Evolutionary conservation across 352 stramenopile genomes (phyloP).

Genomic region (Globisporangium recalcitrans): DNA sequence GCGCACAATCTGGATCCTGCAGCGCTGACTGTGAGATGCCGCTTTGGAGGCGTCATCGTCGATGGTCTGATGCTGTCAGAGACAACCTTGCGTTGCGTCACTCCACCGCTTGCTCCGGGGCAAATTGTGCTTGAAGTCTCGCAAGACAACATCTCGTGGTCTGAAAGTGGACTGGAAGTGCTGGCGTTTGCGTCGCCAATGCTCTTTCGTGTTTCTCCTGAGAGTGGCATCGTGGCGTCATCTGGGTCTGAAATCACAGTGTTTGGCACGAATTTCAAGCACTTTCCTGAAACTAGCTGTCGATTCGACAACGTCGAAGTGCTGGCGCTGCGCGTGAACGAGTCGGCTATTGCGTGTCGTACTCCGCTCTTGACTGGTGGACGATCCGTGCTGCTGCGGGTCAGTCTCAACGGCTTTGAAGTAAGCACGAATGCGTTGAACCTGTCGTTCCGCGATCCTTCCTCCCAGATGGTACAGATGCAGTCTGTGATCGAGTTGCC

Average conservation of each 20-base stretch:
- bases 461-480: slow-evolving; percentile 7
- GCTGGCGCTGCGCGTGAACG: slow-evolving; percentile 23
- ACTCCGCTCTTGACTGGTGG: slow-evolving; percentile 15
- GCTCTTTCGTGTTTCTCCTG: slow-evolving; percentile 25
- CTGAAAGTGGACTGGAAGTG: slow-evolving; percentile 22
- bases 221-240: slow-evolving; percentile 3
- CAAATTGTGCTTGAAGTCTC: slow-evolving; percentile 19
- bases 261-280: slow-evolving; percentile 36
- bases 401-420: slow-evolving; percentile 44
- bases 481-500: slow-evolving; percentile 8
- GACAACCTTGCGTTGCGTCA: slow-evolving; percentile 26
- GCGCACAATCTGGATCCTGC: slow-evolving; percentile 20
- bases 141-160: slow-evolving; percentile 38
- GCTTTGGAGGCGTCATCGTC: slow-evolving; percentile 26
- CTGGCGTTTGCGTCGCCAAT: slow-evolving; percentile 26
- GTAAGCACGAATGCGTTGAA: slow-evolving; percentile 21
- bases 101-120: slow-evolving; percentile 25
- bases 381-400: slow-evolving; percentile 14
- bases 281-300: slow-evolving; percentile 27
- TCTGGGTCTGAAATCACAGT: slow-evolving; percentile 22
- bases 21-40: slow-evolving; percentile 27
- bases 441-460: slow-evolving; percentile 17
- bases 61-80: slow-evolving; percentile 24
- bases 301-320: slow-evolving; percentile 26
- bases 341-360: slow-evolving; percentile 27